A percentile compares a stretch with the other conserved stretches of the same genome.
Conservation (phyloP, 371 early-diverging fungal genomes). For the Umbelopsis sp. region DNA sequence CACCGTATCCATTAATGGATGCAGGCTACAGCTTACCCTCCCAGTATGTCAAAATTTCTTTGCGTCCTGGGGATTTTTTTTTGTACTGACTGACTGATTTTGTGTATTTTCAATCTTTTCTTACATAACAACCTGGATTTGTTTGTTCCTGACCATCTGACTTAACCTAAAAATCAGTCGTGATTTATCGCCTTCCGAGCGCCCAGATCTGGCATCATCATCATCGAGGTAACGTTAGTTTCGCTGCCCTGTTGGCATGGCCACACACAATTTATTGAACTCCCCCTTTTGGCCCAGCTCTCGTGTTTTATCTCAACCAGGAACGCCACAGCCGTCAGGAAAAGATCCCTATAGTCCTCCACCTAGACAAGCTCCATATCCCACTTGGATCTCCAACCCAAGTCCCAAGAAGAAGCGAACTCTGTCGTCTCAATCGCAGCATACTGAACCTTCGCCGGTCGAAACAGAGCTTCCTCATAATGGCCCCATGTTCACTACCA, state of each 20-base stretch:
- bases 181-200: constrained; percentile 19
- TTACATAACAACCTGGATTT: constrained; percentile 5
- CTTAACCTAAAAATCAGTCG: constrained; percentile 4
- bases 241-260: neutral
- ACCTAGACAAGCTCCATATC: constrained; percentile 4
- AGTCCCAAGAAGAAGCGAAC: constrained; percentile 1
- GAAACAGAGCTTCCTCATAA: constrained; percentile 32
- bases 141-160: constrained; percentile 19
- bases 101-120: constrained; percentile 12
- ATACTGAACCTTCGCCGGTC: neutral
- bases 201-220: constrained; percentile 17
- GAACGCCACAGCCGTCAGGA: constrained; percentile 46
- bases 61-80: neutral
- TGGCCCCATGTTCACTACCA: constrained; percentile 68
- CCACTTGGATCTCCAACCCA: neutral
- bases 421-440: neutral
- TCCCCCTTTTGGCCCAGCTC: neutral
- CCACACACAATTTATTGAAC: neutral
- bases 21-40: constrained; percentile 1
- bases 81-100: constrained; percentile 6
- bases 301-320: constrained; percentile 41
- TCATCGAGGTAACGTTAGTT: constrained; percentile 5
- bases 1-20: constrained; percentile 14
- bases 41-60: constrained; percentile 22
- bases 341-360: constrained; percentile 14